A percentile compares a stretch with the other conserved stretches of the same genome.
These are phyloP conservation scores for Fomitopsis pinicola DNA, from an alignment of 1,284 basidiomycete genomes.

Conservation along the genomic window DNA sequence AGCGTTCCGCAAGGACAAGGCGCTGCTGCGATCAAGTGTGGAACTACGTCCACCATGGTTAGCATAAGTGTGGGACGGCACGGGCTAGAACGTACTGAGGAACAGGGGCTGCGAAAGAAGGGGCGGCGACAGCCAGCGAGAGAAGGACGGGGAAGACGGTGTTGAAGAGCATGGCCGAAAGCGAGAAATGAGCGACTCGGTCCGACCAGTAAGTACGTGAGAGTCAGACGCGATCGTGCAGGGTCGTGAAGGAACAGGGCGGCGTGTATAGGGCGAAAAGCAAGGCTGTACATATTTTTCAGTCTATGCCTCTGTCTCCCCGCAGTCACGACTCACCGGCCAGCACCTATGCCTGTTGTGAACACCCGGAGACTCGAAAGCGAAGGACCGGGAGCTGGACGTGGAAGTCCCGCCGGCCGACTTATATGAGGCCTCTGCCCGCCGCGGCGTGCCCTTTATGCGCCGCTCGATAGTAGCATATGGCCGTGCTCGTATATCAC, in stretches of 20 bases:
- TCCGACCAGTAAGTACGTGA: neutral
- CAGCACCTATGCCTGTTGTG: neutral
- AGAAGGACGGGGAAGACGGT: neutral
- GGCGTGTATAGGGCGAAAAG: neutral
- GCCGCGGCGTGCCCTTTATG: too few relatives aligned
- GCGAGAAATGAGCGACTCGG: neutral
- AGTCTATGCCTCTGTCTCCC: neutral
- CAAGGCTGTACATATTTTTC: neutral
- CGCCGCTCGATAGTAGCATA: too few relatives aligned
- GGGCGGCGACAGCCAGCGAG: neutral
- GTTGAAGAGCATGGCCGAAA: neutral
- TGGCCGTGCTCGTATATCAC: too few relatives aligned
- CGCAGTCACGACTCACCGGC: neutral
- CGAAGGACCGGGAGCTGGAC: neutral
- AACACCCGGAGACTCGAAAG: neutral
- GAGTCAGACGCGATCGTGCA: neutral
- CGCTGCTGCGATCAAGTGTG: too few relatives aligned
- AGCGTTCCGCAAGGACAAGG: too few relatives aligned
- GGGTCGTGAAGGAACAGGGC: neutral
- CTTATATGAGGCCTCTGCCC: neutral
- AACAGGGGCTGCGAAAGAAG: neutral
- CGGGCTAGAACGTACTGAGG: neutral
- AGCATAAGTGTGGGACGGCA: neutral
- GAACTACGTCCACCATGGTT: neutral
- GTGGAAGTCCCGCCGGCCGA: neutral